Base-by-base conservation (phyloP, 108 stramenopile species). In the Nitzschia palea region DNA sequence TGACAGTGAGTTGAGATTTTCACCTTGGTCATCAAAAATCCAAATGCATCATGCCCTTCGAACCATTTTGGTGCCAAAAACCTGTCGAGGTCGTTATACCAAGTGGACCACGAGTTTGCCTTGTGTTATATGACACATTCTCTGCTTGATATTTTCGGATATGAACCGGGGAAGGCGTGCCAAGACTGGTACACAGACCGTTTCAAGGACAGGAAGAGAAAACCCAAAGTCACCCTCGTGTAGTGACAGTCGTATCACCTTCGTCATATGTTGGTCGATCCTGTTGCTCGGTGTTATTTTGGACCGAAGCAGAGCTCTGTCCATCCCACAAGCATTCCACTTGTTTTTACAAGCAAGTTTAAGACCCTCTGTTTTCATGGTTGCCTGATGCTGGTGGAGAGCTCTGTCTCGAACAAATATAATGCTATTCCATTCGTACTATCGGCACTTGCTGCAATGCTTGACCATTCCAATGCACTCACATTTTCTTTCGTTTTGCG, bases 61-160 rank as follows among this genome's bases (percentile, higher is more conserved):
- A 12, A 26, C 9, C 3, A 28, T 62, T 35, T 20, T 9, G n/a
- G n/a, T n/a, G 10, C 17, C 29, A n/a, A 1, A 5, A 61, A 23
- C 86, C 86, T 87, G 80, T 73, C 67, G 28, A 59, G 85, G 80
- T 80, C 86, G 62, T 65, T 65, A 65, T 57, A 80, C 71, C 86
- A 88, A 88, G 87, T 81, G 81, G 67, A 64, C 71, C 81, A 83
- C 83, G 88, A 89, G 80, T 72, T 84, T 82, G 74, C 73, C 80
- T 70, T 62, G 44, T 44, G 30, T 69, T 64, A 35, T 29, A 31
- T 20, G 52, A 55, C 51, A 56, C 50, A 43, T 44, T 68, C 44
- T 48, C 51, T 45, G 51, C 25, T 61, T 50, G 63, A 65, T 50
- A 55, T 29, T 31, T 71, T 18, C 51, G 50, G 31, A 48, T 66